Base-by-base conservation (phyloP, 2,329 filamentous ascomycete genomes). In the Aspergillus latus region DNA sequence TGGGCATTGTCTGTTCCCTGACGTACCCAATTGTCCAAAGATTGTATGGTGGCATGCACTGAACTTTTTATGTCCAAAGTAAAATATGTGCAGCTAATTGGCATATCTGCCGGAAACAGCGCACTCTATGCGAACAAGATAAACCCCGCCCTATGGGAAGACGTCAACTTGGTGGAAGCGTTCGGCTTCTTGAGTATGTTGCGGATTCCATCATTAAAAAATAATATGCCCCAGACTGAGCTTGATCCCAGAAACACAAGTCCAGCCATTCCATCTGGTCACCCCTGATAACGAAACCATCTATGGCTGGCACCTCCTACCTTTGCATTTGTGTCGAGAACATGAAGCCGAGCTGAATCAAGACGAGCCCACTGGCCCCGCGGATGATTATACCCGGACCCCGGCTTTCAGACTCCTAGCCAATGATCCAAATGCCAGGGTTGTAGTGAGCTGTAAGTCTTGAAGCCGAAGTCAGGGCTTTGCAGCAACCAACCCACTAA, bases 221-320 rank as follows among this genome's bases (percentile, higher is more conserved):
- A 34, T 6, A 29, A 10, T 11, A 54, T 21, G 21, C 21, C 21
- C 21, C 21, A 21, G 21, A 40, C 58, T 70, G 54, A 67, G 44
- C 45, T 5, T 2, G n/a, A 37, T 2, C 28, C 9, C 64, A 93
- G 89, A 85, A 68, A 91, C 92, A 64, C 93, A 97, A 75, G 88
- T 96, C 2, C 92, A 90, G 5, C 89, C 93, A 0, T 97, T 97
- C 71, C 85, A 84, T 47, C 75, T 97, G 37, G 76, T 76, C 3
- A 94, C 91, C 0, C 78, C 84, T 1, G 92, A 97, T 70, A 84
- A 86, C 39, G 87, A 92, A 72, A 84, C 79, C 2, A 76, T 97
- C 15, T 95, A 94, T 68, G 89, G 89, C 28, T 97, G 93, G 93
- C 93, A 97, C 68, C 82, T 97, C 53, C 77, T 97, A 48, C 93